Conservation (phyloP, 1,284 basidiomycete species). For the Apiotrichum domesticum region DNA sequence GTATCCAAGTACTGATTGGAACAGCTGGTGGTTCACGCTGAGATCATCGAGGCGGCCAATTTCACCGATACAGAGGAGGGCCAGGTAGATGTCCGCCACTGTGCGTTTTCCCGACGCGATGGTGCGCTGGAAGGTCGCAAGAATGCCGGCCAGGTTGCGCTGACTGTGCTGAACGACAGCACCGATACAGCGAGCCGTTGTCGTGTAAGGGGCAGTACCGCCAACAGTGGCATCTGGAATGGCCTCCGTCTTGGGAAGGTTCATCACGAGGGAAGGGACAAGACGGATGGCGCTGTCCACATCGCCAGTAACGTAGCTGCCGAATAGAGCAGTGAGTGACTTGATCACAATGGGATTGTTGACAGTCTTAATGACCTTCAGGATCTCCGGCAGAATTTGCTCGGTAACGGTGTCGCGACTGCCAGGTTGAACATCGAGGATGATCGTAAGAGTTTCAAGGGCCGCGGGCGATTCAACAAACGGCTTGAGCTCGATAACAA, state of each 20-base stretch:
- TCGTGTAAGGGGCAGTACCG: constrained; percentile 50
- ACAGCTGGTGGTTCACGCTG: constrained; percentile 66
- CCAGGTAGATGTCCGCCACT: constrained; percentile 65
- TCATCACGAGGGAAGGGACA: constrained; percentile 59
- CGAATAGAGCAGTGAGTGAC: constrained; percentile 72
- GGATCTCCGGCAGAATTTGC: constrained; percentile 62
- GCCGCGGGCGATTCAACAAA: constrained; percentile 75
- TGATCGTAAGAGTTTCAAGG: constrained; percentile 61
- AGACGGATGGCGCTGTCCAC: constrained; percentile 71
- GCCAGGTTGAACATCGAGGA: constrained; percentile 63
- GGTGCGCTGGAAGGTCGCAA: constrained; percentile 70
- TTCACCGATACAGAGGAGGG: constrained; percentile 80
- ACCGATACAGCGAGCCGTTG: constrained; percentile 76
- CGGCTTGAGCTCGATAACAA: constrained; percentile 66
- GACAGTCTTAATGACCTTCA: constrained; percentile 67
- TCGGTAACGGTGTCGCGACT: constrained; percentile 67
- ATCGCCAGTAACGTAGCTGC: constrained; percentile 72
- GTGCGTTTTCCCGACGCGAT: constrained; percentile 65
- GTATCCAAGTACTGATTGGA: constrained; percentile 63
- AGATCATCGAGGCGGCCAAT: constrained; percentile 82
- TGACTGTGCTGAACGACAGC: constrained; percentile 66
- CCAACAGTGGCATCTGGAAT: constrained; percentile 41
- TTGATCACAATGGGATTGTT: constrained; percentile 69
- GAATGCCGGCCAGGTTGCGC: constrained; percentile 66
- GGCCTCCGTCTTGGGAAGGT: constrained; percentile 21